phyloP scores from a whole-genome alignment of 2,329 filamentous ascomycete species.

The Lachnellula arida region DNA sequence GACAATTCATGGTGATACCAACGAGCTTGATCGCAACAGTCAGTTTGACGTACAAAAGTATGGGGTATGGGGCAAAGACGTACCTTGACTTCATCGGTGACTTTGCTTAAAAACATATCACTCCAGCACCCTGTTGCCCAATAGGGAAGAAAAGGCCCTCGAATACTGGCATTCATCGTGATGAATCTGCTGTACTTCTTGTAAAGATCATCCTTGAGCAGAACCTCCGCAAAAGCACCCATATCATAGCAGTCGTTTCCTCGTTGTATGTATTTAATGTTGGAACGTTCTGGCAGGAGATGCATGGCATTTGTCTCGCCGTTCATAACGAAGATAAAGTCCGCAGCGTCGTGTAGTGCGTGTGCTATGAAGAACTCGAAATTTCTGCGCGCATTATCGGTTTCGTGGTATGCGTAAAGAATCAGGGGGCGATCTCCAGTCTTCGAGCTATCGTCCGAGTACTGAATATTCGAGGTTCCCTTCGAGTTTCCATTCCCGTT shows the following conservation, averaged over 20 bases:
- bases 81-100: slow-evolving; percentile 22
- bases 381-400: slow-evolving; percentile 15
- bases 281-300: slow-evolving; percentile 12
- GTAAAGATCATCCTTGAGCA: slow-evolving; percentile 15
- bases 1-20: slow-evolving; percentile 17
- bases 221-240: slow-evolving; percentile 18
- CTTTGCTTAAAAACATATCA: slow-evolving; percentile 16
- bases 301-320: slow-evolving; percentile 13
- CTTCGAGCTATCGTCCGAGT: too few species aligned
- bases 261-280: slow-evolving; percentile 17
- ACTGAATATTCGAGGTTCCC: too few species aligned
- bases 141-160: slow-evolving; percentile 21
- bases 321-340: slow-evolving; percentile 26
- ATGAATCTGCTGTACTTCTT: slow-evolving; percentile 22
- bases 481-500: too few species aligned
- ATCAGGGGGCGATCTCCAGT: slow-evolving; percentile 1
- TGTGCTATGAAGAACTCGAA: slow-evolving; percentile 23
- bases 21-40: slow-evolving; percentile 9
- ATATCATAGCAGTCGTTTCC: slow-evolving; percentile 24
- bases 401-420: slow-evolving; percentile 22
- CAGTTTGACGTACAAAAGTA: too few species aligned
- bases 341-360: slow-evolving; percentile 19
- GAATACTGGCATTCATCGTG: slow-evolving; percentile 23
- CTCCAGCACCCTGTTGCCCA: slow-evolving; percentile 21
- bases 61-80: not conserved